Evolutionary conservation across 768 basidiomycete species (phyloP).

Genomic region (Calocybe cyanea): DNA sequence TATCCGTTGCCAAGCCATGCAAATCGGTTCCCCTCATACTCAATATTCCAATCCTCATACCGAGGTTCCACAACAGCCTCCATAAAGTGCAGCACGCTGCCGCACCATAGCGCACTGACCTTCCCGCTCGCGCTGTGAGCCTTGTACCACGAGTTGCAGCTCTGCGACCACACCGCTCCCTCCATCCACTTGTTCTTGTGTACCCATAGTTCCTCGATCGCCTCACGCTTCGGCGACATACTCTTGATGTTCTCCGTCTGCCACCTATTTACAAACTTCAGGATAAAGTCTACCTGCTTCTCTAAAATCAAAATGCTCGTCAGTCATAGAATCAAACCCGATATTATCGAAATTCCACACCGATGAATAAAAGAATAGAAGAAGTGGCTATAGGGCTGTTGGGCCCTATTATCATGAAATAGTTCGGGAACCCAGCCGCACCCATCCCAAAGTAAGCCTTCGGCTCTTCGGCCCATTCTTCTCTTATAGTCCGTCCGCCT

Average conservation of each 20-base stretch:
- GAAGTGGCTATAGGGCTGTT: constrained; percentile 33
- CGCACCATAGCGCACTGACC: constrained; percentile 31
- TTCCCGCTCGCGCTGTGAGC: constrained; percentile 23
- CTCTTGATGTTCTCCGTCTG: constrained; percentile 34
- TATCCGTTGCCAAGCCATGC: constrained; percentile 31
- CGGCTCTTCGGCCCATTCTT: constrained; percentile 29
- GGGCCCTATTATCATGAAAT: constrained; percentile 28
- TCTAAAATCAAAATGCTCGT: constrained; percentile 13
- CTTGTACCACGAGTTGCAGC: constrained; percentile 34
- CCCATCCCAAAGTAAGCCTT: constrained; percentile 28
- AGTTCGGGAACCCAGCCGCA: constrained; percentile 31
- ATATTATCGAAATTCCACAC: constrained; percentile 10
- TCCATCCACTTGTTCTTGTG: constrained; percentile 31
- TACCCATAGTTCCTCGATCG: constrained; percentile 28
- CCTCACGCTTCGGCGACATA: constrained; percentile 30
- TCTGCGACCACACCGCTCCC: constrained; percentile 26
- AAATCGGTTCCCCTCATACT: constrained; percentile 30
- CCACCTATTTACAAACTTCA: constrained; percentile 29
- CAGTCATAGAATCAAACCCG: too few relatives aligned
- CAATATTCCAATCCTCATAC: constrained; percentile 33
- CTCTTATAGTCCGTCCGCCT: constrained; percentile 21
- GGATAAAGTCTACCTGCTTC: constrained; percentile 29
- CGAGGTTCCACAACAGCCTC: constrained; percentile 28
- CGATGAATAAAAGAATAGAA: constrained; percentile 26
- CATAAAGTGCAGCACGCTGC: constrained; percentile 33